Evolutionary conservation across 306 rosid genomes (phyloP), one percentile per base, ranked within the genome.

Genomic region (Gynostemma pentaphyllum): DNA sequence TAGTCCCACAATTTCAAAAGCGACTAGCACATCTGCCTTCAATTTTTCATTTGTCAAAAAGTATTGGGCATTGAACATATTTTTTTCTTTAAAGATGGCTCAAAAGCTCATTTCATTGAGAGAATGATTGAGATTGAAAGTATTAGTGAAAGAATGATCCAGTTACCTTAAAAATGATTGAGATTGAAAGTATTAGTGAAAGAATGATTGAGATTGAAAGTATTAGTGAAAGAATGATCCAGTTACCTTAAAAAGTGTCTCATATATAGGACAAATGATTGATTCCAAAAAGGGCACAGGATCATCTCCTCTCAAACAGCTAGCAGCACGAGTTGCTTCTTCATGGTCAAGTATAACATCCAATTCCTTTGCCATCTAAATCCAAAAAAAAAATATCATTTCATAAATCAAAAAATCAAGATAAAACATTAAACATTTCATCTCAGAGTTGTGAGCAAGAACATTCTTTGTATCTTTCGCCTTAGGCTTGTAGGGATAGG

Each of bases 361-460:
- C 78, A 92, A 75, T 55, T 88, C 95, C 77, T 82, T 88, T 10
- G 96, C 98, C 98, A 92, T 92, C 98, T 92, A 71, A 37, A 70
- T 68, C 70, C 72, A 65, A 60, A 60, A 12, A 57, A 32, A n/a
- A n/a, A 32, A 49, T n/a, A 66, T 50, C 29, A 54, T 12, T 24
- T 67, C 1, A 34, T 15, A 34, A 49, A 18, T 66, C 39, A 7
- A 24, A 42, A n/a, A 62, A 24, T 15, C 32, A 42, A 62, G 52
- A 62, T 24, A 62, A 40, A 27, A 36, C 34, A 41, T 2, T n/a
- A 15, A 41, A 14, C 7, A 41, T 42, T 62, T 62, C 64, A 59
- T 42, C 37, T 44, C 22, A 26, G n/a, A 62, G 39, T 59, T 36
- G 48, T 21, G 45, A 16, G 30, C 21, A 39, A 53, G 62, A 55